Evolutionary conservation across 768 basidiomycete species (phyloP).

Genomic region (Boletus subcaerulescens): DNA sequence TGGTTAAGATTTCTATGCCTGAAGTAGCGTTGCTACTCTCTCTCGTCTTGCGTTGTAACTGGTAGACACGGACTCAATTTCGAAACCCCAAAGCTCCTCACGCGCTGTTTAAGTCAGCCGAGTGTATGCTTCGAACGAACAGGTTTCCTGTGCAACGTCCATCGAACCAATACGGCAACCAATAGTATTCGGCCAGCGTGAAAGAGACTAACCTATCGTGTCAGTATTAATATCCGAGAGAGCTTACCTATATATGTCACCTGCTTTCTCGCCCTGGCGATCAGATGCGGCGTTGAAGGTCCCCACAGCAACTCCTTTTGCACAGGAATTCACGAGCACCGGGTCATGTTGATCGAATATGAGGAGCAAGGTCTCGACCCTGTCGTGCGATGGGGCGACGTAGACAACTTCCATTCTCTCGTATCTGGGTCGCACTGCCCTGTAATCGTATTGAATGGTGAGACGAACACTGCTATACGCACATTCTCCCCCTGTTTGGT

Average conservation of each 20-base stretch:
- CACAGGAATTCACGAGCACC: conserved; percentile 12
- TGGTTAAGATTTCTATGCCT: background rate
- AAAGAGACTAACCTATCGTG: background rate
- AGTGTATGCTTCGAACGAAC: background rate
- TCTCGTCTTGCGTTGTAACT: background rate
- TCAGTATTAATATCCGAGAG: conserved; percentile 9
- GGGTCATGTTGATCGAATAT: conserved; percentile 1
- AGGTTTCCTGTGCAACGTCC: background rate
- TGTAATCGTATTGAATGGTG: background rate
- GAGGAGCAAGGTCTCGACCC: background rate
- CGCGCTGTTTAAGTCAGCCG: background rate
- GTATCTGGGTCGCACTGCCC: conserved; percentile 5
- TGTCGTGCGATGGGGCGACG: background rate
- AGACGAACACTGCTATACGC: conserved; percentile 1
- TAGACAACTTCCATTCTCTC: conserved; percentile 18
- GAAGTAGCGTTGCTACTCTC: background rate
- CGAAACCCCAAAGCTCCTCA: background rate
- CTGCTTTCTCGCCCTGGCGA: background rate
- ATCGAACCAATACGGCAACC: background rate
- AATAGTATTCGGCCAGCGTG: background rate
- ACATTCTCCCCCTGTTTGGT: background rate
- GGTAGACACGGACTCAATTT: too few relatives aligned
- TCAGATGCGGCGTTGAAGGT: background rate
- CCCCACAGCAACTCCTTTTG: conserved; percentile 4
- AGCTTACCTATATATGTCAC: background rate